phyloP scores from a whole-genome alignment of 2,329 filamentous ascomycete genomes.

The Epichloe gansuensis region DNA sequence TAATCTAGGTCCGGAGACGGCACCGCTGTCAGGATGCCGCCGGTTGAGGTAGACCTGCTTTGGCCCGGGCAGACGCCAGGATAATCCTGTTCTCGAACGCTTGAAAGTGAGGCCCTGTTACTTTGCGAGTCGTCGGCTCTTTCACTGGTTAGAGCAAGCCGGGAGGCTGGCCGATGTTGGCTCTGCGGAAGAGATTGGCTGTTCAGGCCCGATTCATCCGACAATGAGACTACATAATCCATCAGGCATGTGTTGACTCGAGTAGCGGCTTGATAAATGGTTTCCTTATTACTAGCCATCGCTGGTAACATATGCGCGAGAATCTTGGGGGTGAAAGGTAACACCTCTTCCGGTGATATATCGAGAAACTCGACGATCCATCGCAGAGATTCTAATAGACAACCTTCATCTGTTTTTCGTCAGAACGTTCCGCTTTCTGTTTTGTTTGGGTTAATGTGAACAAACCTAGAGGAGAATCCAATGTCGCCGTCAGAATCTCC shows the following conservation, averaged over 20 bases:
- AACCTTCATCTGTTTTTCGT: constrained; percentile 61
- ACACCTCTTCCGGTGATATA: constrained; percentile 91
- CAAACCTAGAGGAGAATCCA: constrained; percentile 69
- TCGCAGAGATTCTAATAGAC: constrained; percentile 76
- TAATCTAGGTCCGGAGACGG: constrained; percentile 74
- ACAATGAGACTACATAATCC: constrained; percentile 86
- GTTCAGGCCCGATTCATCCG: constrained; percentile 47
- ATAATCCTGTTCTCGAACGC: constrained; percentile 39
- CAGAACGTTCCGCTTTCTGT: not conserved
- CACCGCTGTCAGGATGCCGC: constrained; percentile 28
- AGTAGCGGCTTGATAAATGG: constrained; percentile 76
- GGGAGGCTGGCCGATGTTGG: constrained; percentile 24
- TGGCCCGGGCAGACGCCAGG: constrained; percentile 39
- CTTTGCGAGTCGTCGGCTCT: constrained; percentile 35
- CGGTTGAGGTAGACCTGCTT: constrained; percentile 34
- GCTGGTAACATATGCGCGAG: constrained; percentile 85
- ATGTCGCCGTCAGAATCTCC: constrained; percentile 79
- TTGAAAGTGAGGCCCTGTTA: constrained; percentile 39
- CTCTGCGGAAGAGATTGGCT: constrained; percentile 11
- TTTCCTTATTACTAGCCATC: constrained; percentile 83
- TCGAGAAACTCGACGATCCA: constrained; percentile 97
- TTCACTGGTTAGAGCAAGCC: constrained; percentile 31
- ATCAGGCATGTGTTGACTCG: constrained; percentile 85
- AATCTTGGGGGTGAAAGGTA: constrained; percentile 87
- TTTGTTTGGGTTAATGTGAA: not conserved